Evolutionary conservation across 805 yeast genomes (phyloP), one percentile per base, ranked within the genome.

Genomic region (Candida koratica): DNA sequence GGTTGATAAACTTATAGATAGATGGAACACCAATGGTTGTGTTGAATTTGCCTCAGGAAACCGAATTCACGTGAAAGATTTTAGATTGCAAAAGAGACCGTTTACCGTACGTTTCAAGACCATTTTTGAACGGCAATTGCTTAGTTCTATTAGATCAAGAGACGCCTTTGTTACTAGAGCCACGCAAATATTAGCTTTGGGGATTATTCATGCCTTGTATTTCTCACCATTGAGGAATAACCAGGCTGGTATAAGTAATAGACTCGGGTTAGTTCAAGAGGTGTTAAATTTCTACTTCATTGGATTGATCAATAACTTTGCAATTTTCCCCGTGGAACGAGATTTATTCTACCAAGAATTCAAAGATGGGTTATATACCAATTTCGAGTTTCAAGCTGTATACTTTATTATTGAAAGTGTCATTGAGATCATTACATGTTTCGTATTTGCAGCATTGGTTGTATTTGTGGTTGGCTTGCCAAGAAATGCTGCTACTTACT

Each of bases 211-310:
- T 32, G 75, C 90, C 0, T 61, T 86, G 27, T 87, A 71, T 49
- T 86, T 79, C 62, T 53, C 71, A 0, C 68, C 71, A 3, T 54
- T 67, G 35, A 56, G 43, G 29, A 54, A 63, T 38, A 42, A 53
- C 9, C 58, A 53, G 34, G 63, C 64, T 17, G 81, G 90, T 22
- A 70, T 84, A 20, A 69, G 68, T 39, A 76, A 85, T 55, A 63
- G 94, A 45, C 57, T 87, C 12, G 95, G 95, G 3, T 60, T 86
- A 32, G 70, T 82, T 3, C 95, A 87, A 55, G 84, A 84, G 50
- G 71, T 81, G 3, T 63, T 81, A 15, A 78, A 86, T 19, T 54
- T 86, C 34, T 86, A 82, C 51, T 87, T 79, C 53, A 78, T 79
- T 32, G 96, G 96, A 1, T 75, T 86, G 71, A 68, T 87, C 37